phyloP scores from a whole-genome alignment of 1,284 basidiomycete species.

The Tilletia indica region DNA sequence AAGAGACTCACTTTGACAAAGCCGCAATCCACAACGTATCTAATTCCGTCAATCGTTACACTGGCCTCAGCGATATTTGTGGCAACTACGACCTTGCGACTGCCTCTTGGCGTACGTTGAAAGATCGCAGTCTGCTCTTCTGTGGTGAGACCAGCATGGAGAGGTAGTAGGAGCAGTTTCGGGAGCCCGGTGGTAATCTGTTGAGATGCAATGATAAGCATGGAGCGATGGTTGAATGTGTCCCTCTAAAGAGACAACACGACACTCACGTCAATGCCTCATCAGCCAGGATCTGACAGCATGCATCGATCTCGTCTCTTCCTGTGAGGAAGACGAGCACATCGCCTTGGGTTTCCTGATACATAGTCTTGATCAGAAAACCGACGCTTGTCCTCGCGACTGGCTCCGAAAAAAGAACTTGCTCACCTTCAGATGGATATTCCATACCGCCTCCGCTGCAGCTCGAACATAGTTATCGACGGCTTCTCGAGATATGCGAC shows the following conservation, averaged over 20 bases:
- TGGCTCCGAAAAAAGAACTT: too few species aligned
- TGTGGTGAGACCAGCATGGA: conserved; percentile 82
- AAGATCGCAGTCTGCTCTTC: conserved; percentile 86
- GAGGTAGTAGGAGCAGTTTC: conserved; percentile 65
- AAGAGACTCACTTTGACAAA: conserved; percentile 75
- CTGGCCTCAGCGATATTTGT: conserved; percentile 98
- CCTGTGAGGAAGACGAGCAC: conserved; percentile 59
- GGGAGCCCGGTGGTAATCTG: conserved; percentile 67
- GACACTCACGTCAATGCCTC: conserved; percentile 68
- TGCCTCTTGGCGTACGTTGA: conserved; percentile 62
- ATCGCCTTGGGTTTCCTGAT: conserved; percentile 57
- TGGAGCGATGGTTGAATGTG: not conserved
- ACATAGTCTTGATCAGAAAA: too few species aligned
- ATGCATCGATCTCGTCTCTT: conserved; percentile 65
- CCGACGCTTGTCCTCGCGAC: too few species aligned
- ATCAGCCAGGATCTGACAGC: conserved; percentile 77
- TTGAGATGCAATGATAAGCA: not conserved
- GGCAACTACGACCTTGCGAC: conserved; percentile 83
- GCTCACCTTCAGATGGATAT: conserved; percentile 64
- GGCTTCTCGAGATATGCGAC: conserved; percentile 56
- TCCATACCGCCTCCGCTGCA: conserved; percentile 56
- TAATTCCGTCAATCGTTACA: conserved; percentile 92
- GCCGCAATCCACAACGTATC: conserved; percentile 91
- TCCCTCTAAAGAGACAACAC: not conserved
- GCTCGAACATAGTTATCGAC: conserved; percentile 54